A percentile compares a stretch with the other conserved stretches of the same genome.
These are phyloP conservation scores for Pichia californica DNA, from an alignment of 805 yeast genomes.

Conservation along the genomic window DNA sequence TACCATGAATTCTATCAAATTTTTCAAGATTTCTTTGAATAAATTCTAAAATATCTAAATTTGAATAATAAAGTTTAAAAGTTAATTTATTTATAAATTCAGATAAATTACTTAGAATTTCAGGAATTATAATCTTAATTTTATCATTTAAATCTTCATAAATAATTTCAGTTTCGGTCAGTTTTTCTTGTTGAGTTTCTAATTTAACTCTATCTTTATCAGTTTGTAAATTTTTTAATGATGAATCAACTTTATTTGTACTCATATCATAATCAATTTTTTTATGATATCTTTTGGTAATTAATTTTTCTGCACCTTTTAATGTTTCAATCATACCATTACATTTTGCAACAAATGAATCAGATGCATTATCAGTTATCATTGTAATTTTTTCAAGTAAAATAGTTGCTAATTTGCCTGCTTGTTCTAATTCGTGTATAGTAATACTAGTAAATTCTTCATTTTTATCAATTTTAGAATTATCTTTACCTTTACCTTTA, in stretches of 20 bases:
- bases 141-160: conserved; percentile 35
- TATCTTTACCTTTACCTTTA: no score
- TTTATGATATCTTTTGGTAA: conserved; percentile 40
- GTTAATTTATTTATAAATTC: conserved; percentile 42
- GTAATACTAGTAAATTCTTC: conserved; percentile 27
- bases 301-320: conserved; percentile 32
- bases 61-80: conserved; percentile 33
- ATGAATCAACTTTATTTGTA: conserved; percentile 33
- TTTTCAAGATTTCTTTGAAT: conserved; percentile 27
- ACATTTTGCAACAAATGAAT: conserved; percentile 30
- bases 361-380: conserved; percentile 20
- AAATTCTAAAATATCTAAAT: conserved; percentile 30
- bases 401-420: conserved; percentile 20
- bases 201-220: conserved; percentile 35
- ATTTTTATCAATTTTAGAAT: conserved; percentile 16
- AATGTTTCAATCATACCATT: conserved; percentile 35
- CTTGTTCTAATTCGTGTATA: conserved; percentile 25
- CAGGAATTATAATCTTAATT: conserved; percentile 39
- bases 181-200: conserved; percentile 26
- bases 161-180: conserved; percentile 27
- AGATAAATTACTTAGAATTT: conserved; percentile 37
- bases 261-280: conserved; percentile 36
- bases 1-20: conserved; percentile 30
- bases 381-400: conserved; percentile 21
- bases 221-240: conserved; percentile 23